These are phyloP conservation scores for Coemansia sp. DNA, from an alignment of 192 early-diverging fungal species.

Conservation along the genomic window DNA sequence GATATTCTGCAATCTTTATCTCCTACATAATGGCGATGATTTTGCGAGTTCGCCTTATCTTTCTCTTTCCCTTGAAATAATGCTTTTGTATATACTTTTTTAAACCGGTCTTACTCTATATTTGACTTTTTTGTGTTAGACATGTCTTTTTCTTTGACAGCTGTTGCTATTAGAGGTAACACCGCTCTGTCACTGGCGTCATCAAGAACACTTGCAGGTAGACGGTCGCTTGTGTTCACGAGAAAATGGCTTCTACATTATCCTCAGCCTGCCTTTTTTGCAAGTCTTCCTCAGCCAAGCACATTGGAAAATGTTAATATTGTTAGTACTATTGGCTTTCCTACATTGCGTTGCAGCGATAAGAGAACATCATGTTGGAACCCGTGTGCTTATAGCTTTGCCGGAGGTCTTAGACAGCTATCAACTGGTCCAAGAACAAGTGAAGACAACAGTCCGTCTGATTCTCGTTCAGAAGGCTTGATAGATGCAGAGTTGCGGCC, in stretches of 20 bases:
- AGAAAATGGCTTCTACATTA: too few relatives aligned
- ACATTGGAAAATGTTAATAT: neutral
- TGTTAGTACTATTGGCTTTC: too few relatives aligned
- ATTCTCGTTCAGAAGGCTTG: neutral
- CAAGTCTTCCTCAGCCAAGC: neutral
- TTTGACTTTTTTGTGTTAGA: slow-evolving; percentile 1
- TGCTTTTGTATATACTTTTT: too few relatives aligned
- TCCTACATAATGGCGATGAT: too few relatives aligned
- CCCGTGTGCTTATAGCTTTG: neutral
- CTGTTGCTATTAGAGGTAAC: neutral
- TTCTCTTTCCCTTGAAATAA: neutral
- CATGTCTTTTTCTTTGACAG: neutral
- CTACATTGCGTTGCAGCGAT: neutral
- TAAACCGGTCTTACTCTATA: neutral
- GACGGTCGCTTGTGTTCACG: neutral
- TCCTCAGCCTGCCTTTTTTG: neutral
- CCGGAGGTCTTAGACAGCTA: neutral
- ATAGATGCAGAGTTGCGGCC: neutral
- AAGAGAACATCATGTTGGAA: neutral
- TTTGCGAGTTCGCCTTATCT: too few relatives aligned
- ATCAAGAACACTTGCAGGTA: neutral
- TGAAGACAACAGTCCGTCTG: neutral
- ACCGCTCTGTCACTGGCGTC: neutral
- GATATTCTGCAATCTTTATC: too few relatives aligned
- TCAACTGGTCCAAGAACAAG: neutral